These are phyloP conservation scores for Boletus reticulatus DNA, from an alignment of 768 basidiomycete genomes.

Conservation along the genomic window DNA sequence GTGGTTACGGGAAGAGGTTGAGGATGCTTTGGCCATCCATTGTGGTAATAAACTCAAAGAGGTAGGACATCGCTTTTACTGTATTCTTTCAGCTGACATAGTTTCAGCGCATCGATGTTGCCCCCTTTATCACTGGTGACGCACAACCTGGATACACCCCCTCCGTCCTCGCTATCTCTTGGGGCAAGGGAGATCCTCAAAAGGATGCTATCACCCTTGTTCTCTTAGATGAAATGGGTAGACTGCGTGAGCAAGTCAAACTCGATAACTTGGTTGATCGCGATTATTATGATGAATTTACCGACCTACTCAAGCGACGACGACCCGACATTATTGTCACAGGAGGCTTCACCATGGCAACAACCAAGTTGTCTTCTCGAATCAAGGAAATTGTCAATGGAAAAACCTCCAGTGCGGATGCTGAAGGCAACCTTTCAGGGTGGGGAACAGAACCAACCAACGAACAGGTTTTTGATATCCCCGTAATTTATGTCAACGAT, in stretches of 20 bases:
- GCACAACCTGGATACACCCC: slow-evolving; percentile 71
- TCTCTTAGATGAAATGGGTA: slow-evolving; percentile 84
- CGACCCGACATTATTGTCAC: slow-evolving; percentile 87
- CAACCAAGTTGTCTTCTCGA: slow-evolving; percentile 62
- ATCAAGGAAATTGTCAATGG: slow-evolving; percentile 56
- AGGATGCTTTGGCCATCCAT: slow-evolving; percentile 71
- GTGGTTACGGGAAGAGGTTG: slow-evolving; percentile 85
- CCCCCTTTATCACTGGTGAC: slow-evolving; percentile 61
- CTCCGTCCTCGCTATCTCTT: slow-evolving; percentile 85
- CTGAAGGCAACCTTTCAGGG: slow-evolving; percentile 17
- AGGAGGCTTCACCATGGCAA: slow-evolving; percentile 85
- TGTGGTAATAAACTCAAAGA: slow-evolving; percentile 68
- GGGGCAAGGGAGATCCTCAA: slow-evolving; percentile 93
- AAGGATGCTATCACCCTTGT: slow-evolving; percentile 86
- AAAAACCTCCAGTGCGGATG: slow-evolving; percentile 24
- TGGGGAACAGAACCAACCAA: slow-evolving; percentile 33
- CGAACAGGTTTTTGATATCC: slow-evolving; percentile 54
- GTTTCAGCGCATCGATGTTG: slow-evolving; percentile 75
- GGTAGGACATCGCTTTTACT: slow-evolving; percentile 44
- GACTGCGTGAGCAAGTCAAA: slow-evolving; percentile 85
- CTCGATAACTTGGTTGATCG: slow-evolving; percentile 82
- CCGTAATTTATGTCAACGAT: slow-evolving; percentile 82
- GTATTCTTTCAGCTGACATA: slow-evolving; percentile 10
- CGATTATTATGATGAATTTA: slow-evolving; percentile 69
- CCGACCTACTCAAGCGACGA: slow-evolving; percentile 76